Evolutionary conservation across 768 basidiomycete genomes (phyloP).

Genomic region (Lactifluus pinguis): DNA sequence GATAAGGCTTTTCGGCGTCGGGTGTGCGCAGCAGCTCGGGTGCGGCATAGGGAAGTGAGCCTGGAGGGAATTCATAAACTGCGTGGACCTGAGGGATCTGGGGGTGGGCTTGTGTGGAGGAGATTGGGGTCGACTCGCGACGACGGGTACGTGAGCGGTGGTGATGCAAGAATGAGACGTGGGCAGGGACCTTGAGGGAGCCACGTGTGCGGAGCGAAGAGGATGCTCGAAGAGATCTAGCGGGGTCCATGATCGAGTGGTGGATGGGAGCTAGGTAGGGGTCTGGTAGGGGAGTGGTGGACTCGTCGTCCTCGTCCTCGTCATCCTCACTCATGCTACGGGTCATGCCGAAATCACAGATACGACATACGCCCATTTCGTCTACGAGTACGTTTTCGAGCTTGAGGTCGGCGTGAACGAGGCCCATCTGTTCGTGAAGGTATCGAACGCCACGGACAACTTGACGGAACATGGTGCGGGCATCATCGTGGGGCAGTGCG

Average conservation of each 20-base stretch:
- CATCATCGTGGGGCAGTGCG: conserved; percentile 67
- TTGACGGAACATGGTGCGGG: conserved; percentile 79
- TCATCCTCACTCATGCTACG: conserved; percentile 46
- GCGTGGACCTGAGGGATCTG: conserved; percentile 25
- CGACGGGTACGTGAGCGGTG: conserved; percentile 39
- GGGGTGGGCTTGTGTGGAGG: conserved; percentile 25
- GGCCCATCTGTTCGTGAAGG: conserved; percentile 64
- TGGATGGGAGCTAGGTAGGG: background rate
- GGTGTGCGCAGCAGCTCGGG: conserved; percentile 77
- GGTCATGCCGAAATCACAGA: conserved; percentile 80
- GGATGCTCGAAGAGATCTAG: background rate
- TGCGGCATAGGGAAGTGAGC: conserved; percentile 84
- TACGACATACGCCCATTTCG: conserved; percentile 78
- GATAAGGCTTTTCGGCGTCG: conserved; percentile 28
- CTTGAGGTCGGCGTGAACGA: conserved; percentile 93
- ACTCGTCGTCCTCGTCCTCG: conserved; percentile 22
- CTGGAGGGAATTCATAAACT: conserved; percentile 51
- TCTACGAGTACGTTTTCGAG: conserved; percentile 94
- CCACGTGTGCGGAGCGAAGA: conserved; percentile 3
- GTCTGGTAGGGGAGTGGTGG: background rate
- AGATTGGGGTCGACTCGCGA: conserved; percentile 37
- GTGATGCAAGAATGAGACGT: conserved; percentile 29
- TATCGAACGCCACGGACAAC: conserved; percentile 76
- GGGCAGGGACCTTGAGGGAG: conserved; percentile 18
- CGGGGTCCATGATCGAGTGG: background rate